Conservation (phyloP, 805 yeast genomes). For the Kregervanrija fluxuum region DNA sequence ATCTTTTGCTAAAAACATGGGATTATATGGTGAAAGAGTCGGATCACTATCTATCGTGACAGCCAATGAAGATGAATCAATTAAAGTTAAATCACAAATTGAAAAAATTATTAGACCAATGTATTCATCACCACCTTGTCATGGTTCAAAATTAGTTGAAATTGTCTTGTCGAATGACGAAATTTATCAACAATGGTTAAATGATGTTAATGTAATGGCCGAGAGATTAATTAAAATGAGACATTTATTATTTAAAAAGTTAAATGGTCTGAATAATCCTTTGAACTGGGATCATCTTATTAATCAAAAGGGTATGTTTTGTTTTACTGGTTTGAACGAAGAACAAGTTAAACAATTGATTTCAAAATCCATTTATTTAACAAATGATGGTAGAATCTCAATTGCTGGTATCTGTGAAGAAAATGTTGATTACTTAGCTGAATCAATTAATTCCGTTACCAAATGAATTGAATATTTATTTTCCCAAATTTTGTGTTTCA, state of each 20-base stretch:
- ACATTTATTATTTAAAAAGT: conserved; percentile 49
- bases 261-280: conserved; percentile 37
- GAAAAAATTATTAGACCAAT: conserved; percentile 79
- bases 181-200: conserved; percentile 68
- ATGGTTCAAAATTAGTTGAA: conserved; percentile 87
- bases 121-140: conserved; percentile 91
- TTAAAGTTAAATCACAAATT: conserved; percentile 54
- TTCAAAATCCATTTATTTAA: conserved; percentile 72
- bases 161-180: conserved; percentile 55
- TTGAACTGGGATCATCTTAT: conserved; percentile 80
- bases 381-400: conserved; percentile 86
- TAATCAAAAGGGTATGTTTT: conserved; percentile 94
- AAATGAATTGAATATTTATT: too few species aligned
- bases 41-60: conserved; percentile 71
- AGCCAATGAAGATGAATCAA: conserved; percentile 44
- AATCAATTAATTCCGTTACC: too few species aligned
- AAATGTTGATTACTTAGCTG: conserved; percentile 70
- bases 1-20: conserved; percentile 92
- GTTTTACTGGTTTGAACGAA: conserved; percentile 73
- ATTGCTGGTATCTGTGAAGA: conserved; percentile 79
- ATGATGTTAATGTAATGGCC: conserved; percentile 73
- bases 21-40: conserved; percentile 90
- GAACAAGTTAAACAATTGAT: conserved; percentile 65
- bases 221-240: conserved; percentile 73
- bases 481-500: too few species aligned